phyloP scores from a whole-genome alignment of 2,329 filamentous ascomycete species.

The Davidsoniella australis region DNA sequence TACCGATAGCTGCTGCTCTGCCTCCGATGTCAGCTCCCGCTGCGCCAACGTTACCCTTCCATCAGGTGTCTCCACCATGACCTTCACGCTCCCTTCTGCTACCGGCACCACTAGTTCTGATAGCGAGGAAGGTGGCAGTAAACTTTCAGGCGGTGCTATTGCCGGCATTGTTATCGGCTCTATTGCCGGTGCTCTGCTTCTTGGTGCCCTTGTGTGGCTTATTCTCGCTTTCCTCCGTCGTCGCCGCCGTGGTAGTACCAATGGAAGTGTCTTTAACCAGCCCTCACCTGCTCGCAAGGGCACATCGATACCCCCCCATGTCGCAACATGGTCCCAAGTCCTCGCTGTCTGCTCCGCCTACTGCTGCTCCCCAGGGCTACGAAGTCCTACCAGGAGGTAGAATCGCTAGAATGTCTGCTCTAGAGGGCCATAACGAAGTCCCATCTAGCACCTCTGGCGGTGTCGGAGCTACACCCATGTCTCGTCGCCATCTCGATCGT shows the following conservation, averaged over 20 bases:
- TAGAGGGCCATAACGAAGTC: conserved; percentile 58
- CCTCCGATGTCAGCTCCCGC: conserved; percentile 52
- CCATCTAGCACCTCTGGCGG: conserved; percentile 22
- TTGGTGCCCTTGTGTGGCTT: conserved; percentile 54
- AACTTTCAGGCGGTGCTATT: conserved; percentile 68
- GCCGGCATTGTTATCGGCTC: conserved; percentile 80
- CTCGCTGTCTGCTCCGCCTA: conserved; percentile 11
- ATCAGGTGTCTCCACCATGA: conserved; percentile 51
- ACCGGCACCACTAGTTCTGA: conserved; percentile 25
- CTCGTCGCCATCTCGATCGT: conserved; percentile 29
- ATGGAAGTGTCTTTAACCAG: conserved; percentile 67
- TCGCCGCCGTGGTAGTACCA: conserved; percentile 43
- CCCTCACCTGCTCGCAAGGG: conserved; percentile 54
- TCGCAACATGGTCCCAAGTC: conserved; percentile 14
- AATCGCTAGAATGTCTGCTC: conserved; percentile 86
- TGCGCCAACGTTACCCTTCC: conserved; percentile 69
- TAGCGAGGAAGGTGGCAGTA: conserved; percentile 15
- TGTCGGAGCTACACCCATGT: conserved; percentile 8
- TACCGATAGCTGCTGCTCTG: conserved; percentile 89
- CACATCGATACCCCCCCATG: conserved; percentile 24
- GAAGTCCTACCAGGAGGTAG: conserved; percentile 71
- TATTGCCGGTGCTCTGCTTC: conserved; percentile 49
- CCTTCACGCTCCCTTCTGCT: conserved; percentile 32
- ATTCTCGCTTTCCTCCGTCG: conserved; percentile 37
- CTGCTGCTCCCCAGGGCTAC: conserved; percentile 33